Conservation (phyloP, 768 basidiomycete genomes). For the Boletus sensibilis region DNA sequence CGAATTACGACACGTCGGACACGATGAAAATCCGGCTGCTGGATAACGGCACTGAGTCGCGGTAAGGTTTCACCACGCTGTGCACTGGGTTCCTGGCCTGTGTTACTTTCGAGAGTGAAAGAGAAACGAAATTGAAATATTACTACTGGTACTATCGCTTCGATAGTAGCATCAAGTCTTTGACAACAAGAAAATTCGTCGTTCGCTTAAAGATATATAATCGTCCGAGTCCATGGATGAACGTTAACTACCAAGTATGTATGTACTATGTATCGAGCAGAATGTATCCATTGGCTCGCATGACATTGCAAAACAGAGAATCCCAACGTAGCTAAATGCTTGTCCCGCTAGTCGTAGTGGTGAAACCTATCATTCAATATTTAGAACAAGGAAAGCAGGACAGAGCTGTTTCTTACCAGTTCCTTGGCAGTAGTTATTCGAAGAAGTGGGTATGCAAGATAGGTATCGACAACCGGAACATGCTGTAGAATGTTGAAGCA, state of each 20-base stretch:
- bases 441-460: constrained; percentile 79
- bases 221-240: constrained; percentile 11
- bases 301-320: not conserved
- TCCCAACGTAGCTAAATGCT: constrained; percentile 22
- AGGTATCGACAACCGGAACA: constrained; percentile 88
- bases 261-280: constrained; percentile 1
- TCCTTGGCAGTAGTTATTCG: constrained; percentile 66
- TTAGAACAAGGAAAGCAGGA: not conserved
- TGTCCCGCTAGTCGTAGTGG: constrained; percentile 31
- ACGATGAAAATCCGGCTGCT: not conserved
- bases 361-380: constrained; percentile 21
- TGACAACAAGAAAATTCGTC: not conserved
- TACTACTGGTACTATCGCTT: not conserved
- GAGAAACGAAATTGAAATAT: not conserved
- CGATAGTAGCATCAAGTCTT: not conserved
- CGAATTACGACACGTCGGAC: not conserved
- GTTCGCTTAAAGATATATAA: not conserved
- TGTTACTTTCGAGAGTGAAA: not conserved
- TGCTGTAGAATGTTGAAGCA: constrained; percentile 41
- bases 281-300: not conserved
- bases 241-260: not conserved
- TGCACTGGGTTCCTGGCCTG: not conserved
- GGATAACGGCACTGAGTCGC: not conserved
- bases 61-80: too few species aligned
- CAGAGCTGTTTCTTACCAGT: constrained; percentile 29